phyloP scores from a whole-genome alignment of 331 rosid species.

The Quercus lobata region DNA sequence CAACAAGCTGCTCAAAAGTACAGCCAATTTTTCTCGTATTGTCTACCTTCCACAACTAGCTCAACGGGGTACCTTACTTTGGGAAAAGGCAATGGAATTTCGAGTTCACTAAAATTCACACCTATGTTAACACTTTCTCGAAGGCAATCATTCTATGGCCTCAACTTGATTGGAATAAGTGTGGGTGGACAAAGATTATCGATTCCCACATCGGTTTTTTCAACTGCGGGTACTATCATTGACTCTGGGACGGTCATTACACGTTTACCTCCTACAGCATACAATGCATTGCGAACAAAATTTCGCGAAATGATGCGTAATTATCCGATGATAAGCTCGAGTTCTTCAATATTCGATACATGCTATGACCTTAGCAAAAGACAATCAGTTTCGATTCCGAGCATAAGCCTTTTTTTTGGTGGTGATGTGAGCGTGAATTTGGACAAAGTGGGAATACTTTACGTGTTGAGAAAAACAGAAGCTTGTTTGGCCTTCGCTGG shows the following conservation, averaged over 20 bases:
- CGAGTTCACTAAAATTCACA: slow-evolving; percentile 32
- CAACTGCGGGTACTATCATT: slow-evolving; percentile 45
- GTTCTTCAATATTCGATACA: slow-evolving; percentile 12
- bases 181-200: slow-evolving; percentile 29
- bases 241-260: slow-evolving; percentile 87
- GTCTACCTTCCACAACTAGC: slow-evolving; percentile 60
- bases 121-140: slow-evolving; percentile 25
- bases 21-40: slow-evolving; percentile 55
- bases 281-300: slow-evolving; percentile 26
- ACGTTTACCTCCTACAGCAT: slow-evolving; percentile 55
- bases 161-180: slow-evolving; percentile 30
- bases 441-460: not conserved
- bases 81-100: slow-evolving; percentile 7
- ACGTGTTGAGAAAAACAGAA: not conserved
- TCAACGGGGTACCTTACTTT: slow-evolving; percentile 48
- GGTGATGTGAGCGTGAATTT: not conserved
- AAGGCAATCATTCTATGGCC: slow-evolving; percentile 37
- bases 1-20: slow-evolving; percentile 60
- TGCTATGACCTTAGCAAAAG: not conserved
- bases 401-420: not conserved
- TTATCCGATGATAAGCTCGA: slow-evolving; percentile 20
- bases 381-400: not conserved
- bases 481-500: not conserved
- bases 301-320: slow-evolving; percentile 39
- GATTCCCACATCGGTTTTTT: slow-evolving; percentile 30